Evolutionary conservation across 192 early-diverging fungal genomes (phyloP), one percentile per base, ranked within the genome.

Genomic region (Obelidium mucronatum): DNA sequence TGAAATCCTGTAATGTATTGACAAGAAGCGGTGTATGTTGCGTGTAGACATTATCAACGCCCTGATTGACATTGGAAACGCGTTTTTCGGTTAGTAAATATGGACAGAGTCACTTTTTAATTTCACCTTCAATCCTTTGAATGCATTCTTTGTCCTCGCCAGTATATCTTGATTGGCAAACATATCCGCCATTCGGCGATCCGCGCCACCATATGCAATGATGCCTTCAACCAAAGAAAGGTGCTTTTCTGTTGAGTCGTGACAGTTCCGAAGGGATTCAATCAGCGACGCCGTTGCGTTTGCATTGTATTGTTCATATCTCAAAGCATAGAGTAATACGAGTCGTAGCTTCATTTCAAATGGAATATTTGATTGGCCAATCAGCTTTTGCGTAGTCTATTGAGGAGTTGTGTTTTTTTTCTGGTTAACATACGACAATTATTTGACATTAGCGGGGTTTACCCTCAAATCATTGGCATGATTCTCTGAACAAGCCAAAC

Each of bases 31-130:
- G 96, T 28, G 86, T 87, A 78, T 99, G 97, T 77, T 97, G 96
- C 22, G 97, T 98, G 76, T 99, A 99, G 8, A 99, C 97, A 76
- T 99, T 99, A 71, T 99, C 98, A 31, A 96, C 95, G 11, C 95
- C 98, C 86, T 92, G 35, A 64, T 79, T 19, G 26, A 31, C 19
- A 15, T 48, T 15, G 44, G 19, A 19, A 15, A 6, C 8, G 44
- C 44, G 11, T 19, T 48, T 48, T 48, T 6, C 44, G 44, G 44
- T 5, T 11, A 48, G 11, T 48, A 48, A 19, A 15, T 48, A 19
- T 19, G 44, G 19, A 48, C 11, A 15, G 44, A 48, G 19, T 15
- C 19, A n/a, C n/a, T n/a, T n/a, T n/a, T n/a, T n/a, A n/a, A n/a
- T n/a, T n/a, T 24, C 65, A 84, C 89, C 83, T 96, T 95, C 44